A percentile compares a stretch with the other conserved stretches of the same genome.
phyloP scores from a whole-genome alignment of 148 eudicot species.

The Camellia japonica region DNA sequence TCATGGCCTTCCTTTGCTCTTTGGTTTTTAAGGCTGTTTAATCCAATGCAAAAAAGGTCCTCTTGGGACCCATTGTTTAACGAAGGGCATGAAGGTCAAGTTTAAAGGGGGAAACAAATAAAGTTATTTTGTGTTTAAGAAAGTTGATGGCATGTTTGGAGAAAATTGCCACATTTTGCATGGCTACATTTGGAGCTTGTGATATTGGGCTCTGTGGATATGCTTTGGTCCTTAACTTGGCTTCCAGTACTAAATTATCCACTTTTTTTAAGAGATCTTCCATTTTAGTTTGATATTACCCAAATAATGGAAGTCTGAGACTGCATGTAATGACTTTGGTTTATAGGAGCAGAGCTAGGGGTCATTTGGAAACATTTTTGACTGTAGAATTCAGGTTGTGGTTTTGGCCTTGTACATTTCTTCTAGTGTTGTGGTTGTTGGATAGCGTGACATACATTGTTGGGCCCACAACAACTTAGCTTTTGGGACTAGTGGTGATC shows the following conservation, averaged over 20 bases:
- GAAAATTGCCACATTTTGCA: neutral
- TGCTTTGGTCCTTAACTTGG: neutral
- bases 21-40: neutral
- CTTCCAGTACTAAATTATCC: neutral
- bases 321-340: neutral
- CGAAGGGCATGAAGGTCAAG: too few relatives aligned
- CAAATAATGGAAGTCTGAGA: neutral
- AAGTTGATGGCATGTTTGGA: too few relatives aligned
- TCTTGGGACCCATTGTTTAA: too few relatives aligned
- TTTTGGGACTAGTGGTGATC: too few relatives aligned
- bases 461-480: too few relatives aligned
- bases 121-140: too few relatives aligned
- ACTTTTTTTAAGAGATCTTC: neutral
- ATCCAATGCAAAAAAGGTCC: too few relatives aligned
- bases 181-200: neutral
- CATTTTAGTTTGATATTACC: neutral
- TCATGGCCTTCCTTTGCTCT: neutral
- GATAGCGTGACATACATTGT: too few relatives aligned
- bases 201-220: neutral
- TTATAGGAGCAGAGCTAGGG: neutral
- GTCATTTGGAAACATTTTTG: neutral
- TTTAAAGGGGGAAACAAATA: too few relatives aligned
- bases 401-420: neutral
- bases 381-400: neutral
- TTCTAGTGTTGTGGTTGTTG: too few relatives aligned